Evolutionary conservation across 805 yeast species (phyloP), one percentile per base, ranked within the genome.

Genomic region (Cyberlindnera japonica): DNA sequence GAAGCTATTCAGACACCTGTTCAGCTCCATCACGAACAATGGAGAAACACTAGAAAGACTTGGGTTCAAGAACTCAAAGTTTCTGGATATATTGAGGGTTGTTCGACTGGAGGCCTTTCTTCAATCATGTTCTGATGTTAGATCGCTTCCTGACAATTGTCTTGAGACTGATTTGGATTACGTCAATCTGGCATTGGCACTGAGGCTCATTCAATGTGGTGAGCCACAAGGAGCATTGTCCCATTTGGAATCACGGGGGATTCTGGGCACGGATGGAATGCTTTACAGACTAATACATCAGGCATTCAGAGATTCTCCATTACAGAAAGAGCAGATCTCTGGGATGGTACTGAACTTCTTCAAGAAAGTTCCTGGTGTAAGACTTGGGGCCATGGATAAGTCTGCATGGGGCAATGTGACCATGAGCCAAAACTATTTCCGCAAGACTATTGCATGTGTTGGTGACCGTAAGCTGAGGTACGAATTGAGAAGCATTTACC

Each of bases 61-160:
- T 11, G 39, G 21, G 13, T 40, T 43, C 23, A 41, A 38, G 10
- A 37, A 33, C 19, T 5, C 37, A 5, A 38, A 33, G 37, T 47
- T 48, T 16, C 31, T 44, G 12, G 49, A 44, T 28, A 23, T 40
- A 6, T 24, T 51, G 10, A 39, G 50, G 18, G 35, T 33, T 2
- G 29, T 47, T 3, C 55, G 49, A 24, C 30, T 50, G 13, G 50
- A 45, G 13, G 18, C 35, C 3, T 42, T 51, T 4, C 38, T 53
- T 15, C 32, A 35, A 4, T 38, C 31, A 2, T 38, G 49, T 13
- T 38, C 41, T 1, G 40, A 47, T 24, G 48, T 48, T 1, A 9
- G 24, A 8, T 10, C 30, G 6, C 20, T 53, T 7, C 50, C 55
- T 4, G n/a, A 17, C 2, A 41, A 41, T 24, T 48, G 41, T 34